These are phyloP conservation scores for Penicillium brevicompactum DNA, from an alignment of 2,329 filamentous ascomycete species.

Conservation along the genomic window DNA sequence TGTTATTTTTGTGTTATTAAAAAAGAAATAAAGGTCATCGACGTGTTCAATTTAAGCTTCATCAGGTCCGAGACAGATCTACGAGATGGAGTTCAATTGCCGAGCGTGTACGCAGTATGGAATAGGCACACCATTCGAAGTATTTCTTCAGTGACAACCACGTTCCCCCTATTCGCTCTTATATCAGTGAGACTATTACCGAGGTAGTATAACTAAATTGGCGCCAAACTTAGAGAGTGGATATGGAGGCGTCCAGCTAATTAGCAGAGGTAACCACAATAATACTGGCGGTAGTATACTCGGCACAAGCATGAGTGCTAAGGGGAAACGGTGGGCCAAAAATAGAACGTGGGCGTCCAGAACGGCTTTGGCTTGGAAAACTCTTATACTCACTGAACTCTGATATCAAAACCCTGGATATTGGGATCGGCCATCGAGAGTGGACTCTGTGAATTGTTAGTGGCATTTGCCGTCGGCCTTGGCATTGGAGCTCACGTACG, in stretches of 20 bases:
- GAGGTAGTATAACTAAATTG: neutral
- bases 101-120: neutral
- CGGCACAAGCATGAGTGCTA: neutral
- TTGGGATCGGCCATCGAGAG: neutral
- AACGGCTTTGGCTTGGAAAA: neutral
- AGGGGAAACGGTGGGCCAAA: neutral
- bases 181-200: neutral
- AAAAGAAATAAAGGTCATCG: neutral
- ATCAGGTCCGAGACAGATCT: conserved; percentile 25
- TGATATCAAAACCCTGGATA: neutral
- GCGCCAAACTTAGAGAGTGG: neutral
- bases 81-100: conserved; percentile 5
- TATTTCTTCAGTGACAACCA: neutral
- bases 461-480: neutral
- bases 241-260: neutral
- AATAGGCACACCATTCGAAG: neutral
- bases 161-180: neutral
- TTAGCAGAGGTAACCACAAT: neutral
- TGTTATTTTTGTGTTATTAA: neutral
- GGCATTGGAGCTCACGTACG: neutral
- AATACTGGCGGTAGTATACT: neutral
- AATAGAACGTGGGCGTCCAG: neutral
- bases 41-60: conserved; percentile 18
- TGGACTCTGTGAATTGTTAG: neutral
- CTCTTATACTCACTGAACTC: neutral